Evolutionary conservation across 495 filamentous ascomycete genomes (phyloP).

Genomic region (Aspergillus taichungensis): DNA sequence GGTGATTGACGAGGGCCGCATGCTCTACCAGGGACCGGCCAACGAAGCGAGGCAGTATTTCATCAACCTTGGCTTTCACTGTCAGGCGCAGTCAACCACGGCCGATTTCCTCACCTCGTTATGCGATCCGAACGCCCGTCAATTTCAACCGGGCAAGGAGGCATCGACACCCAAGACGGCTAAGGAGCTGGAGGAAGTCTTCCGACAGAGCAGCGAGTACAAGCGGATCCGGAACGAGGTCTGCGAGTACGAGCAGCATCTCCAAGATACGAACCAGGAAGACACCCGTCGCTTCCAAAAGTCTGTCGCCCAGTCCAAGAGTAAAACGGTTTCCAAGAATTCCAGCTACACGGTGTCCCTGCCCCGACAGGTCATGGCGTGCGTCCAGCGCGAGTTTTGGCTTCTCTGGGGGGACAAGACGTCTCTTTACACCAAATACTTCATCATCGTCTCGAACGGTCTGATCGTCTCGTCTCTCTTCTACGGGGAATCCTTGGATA

Average conservation of each 20-base stretch:
- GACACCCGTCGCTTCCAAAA: constrained; percentile 63
- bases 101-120: constrained; percentile 69
- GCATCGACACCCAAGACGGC: constrained; percentile 52
- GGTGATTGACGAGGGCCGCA: constrained; percentile 56
- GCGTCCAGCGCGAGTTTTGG: constrained; percentile 69
- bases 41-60: constrained; percentile 61
- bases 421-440: constrained; percentile 67
- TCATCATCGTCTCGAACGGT: constrained; percentile 67
- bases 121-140: constrained; percentile 64
- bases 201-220: constrained; percentile 44
- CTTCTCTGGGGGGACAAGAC: constrained; percentile 63
- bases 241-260: constrained; percentile 48
- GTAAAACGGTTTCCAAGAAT: constrained; percentile 56
- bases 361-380: constrained; percentile 56
- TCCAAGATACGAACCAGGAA: constrained; percentile 49
- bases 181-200: constrained; percentile 53
- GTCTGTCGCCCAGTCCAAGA: constrained; percentile 57
- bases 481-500: constrained; percentile 54
- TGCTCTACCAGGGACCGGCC: constrained; percentile 57
- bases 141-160: constrained; percentile 56
- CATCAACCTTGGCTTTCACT: constrained; percentile 58
- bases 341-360: constrained; percentile 67
- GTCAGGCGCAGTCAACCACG: constrained; percentile 59
- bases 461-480: constrained; percentile 69
- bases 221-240: constrained; percentile 48